These are phyloP conservation scores for Dichomitus squalens DNA, from an alignment of 1,284 basidiomycete genomes.

Conservation along the genomic window DNA sequence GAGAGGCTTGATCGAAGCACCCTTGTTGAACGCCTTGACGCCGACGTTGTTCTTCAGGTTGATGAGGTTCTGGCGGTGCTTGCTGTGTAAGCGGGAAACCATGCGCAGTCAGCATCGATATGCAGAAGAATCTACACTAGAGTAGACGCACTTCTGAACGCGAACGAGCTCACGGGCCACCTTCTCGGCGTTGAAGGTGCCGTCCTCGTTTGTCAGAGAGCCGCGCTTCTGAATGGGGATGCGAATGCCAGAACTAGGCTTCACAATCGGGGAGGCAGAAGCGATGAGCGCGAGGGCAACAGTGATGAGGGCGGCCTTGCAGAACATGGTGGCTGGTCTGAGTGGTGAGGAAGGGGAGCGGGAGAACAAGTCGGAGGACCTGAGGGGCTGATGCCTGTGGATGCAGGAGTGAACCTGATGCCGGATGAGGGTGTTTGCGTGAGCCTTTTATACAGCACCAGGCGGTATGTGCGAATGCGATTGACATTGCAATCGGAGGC, in stretches of 20 bases:
- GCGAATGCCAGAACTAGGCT: background rate
- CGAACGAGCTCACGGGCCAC: background rate
- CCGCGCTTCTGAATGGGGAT: conserved; percentile 17
- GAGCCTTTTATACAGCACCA: too few species aligned
- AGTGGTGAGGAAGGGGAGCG: background rate
- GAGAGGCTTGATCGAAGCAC: background rate
- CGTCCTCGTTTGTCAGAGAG: conserved; percentile 16
- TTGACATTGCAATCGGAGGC: too few species aligned
- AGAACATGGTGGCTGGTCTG: conserved; percentile 13
- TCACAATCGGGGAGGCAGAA: conserved; percentile 11
- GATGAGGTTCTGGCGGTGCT: conserved; percentile 19
- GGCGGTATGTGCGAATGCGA: too few species aligned
- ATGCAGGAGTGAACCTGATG: too few species aligned
- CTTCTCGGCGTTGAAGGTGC: conserved; percentile 16
- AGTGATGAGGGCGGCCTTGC: conserved; percentile 12
- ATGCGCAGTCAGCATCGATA: background rate
- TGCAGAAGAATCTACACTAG: background rate
- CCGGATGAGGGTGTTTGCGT: too few species aligned
- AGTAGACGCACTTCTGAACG: conserved; percentile 5
- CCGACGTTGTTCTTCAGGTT: conserved; percentile 26
- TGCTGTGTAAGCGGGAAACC: conserved; percentile 14
- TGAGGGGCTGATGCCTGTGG: too few species aligned
- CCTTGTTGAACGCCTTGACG: background rate
- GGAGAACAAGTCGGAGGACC: too few species aligned
- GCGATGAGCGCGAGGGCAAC: conserved; percentile 13